Evolutionary conservation across 73 alveolate genomes (phyloP).

Genomic region (Paramecium tetraurelia): DNA sequence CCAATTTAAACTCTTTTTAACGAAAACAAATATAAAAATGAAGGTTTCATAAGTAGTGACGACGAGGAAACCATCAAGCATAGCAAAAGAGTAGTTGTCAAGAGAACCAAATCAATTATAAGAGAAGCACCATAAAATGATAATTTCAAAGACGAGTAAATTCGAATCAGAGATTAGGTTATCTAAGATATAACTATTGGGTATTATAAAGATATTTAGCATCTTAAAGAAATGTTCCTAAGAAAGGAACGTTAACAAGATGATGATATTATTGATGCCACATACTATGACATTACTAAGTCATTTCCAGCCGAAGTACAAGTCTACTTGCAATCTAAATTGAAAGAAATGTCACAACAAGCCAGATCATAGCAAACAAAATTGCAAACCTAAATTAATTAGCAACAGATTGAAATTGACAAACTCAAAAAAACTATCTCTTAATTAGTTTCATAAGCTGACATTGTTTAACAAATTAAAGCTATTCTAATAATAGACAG

Average conservation of each 20-base stretch:
- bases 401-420: not conserved
- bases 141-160: not conserved
- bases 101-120: not conserved
- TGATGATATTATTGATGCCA: not conserved
- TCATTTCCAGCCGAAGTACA: not conserved
- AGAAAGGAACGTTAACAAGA: not conserved
- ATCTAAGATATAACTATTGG: not conserved
- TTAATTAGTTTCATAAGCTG: not conserved
- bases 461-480: not conserved
- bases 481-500: not conserved
- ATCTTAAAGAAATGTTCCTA: constrained; percentile 1
- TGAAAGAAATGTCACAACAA: not conserved
- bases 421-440: not conserved
- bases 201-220: constrained; percentile 1
- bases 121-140: not conserved
- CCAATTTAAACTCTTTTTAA: not conserved
- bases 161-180: not conserved
- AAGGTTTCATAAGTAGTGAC: not conserved
- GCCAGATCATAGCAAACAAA: not conserved
- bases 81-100: not conserved
- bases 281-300: not conserved
- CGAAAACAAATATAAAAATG: not conserved
- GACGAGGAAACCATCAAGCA: not conserved
- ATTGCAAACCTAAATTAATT: not conserved
- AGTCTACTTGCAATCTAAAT: not conserved